A percentile compares a stretch with the other conserved stretches of the same genome.
Evolutionary conservation across 148 eudicot genomes (phyloP).

Genomic region (Camellia lanceoleosa): DNA sequence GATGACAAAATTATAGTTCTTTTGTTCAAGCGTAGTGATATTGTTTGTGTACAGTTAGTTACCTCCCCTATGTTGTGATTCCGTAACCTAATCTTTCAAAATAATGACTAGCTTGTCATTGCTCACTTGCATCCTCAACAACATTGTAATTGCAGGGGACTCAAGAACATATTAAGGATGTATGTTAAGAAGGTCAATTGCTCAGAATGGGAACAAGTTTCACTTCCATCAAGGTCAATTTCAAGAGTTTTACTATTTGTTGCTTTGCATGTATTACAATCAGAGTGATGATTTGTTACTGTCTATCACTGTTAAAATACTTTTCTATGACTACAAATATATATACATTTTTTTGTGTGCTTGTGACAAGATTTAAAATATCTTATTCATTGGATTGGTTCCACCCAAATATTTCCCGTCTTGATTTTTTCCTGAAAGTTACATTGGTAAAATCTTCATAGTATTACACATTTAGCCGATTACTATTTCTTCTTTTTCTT

Average conservation of each 20-base stretch:
- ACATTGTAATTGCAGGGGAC: slow-evolving; percentile 54
- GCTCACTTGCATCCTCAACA: not conserved
- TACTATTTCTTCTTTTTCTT: not conserved
- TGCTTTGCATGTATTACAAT: not conserved
- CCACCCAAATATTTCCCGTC: no score
- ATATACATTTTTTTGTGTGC: no score
- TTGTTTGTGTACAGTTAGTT: not conserved
- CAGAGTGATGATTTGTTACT: slow-evolving; percentile 7
- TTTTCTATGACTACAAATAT: no score
- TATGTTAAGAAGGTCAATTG: slow-evolving; percentile 54
- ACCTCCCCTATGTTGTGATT: not conserved
- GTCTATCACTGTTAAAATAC: not conserved
- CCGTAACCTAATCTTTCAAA: not conserved
- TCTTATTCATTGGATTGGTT: no score
- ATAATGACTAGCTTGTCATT: not conserved
- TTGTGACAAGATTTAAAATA: not conserved
- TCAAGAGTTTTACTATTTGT: not conserved
- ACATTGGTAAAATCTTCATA: no score
- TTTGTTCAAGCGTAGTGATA: not conserved
- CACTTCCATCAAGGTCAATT: slow-evolving; percentile 73
- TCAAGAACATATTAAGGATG: slow-evolving; percentile 73
- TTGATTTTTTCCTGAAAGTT: no score
- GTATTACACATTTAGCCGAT: not conserved
- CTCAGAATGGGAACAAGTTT: slow-evolving; percentile 77
- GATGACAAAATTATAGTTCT: not conserved